A percentile compares a stretch with the other conserved stretches of the same genome.
phyloP scores from a whole-genome alignment of 768 basidiomycete genomes.

The Coprinopsis sp. region DNA sequence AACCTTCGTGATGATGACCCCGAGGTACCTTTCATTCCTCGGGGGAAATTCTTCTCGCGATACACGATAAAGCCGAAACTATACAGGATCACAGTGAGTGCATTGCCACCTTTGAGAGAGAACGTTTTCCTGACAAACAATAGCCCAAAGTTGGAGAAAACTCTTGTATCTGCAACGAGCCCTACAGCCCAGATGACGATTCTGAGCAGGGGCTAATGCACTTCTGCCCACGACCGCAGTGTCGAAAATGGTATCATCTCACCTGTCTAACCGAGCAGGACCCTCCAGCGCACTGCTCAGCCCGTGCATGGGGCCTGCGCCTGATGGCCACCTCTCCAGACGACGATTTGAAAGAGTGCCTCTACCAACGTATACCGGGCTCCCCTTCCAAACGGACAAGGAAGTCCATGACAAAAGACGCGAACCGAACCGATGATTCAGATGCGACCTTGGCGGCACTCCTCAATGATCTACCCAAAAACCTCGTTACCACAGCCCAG shows the following conservation, averaged over 20 bases:
- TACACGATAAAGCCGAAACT: slow-evolving; percentile 36
- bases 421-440: background rate
- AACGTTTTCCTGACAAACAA: background rate
- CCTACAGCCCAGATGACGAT: slow-evolving; percentile 41
- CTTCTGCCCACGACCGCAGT: slow-evolving; percentile 51
- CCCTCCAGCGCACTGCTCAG: background rate
- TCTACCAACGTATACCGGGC: background rate
- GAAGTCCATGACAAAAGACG: background rate
- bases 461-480: slow-evolving; percentile 1
- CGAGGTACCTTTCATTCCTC: slow-evolving; percentile 35
- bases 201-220: slow-evolving; percentile 36
- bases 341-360: background rate
- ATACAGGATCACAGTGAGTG: slow-evolving; percentile 32
- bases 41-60: slow-evolving; percentile 42
- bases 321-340: background rate
- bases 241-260: slow-evolving; percentile 45
- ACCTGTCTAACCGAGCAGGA: slow-evolving; percentile 31
- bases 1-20: slow-evolving; percentile 34
- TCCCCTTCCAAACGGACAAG: background rate
- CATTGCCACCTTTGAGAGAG: background rate
- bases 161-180: slow-evolving; percentile 42
- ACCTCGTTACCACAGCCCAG: slow-evolving; percentile 39
- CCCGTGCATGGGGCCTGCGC: background rate
- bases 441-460: background rate
- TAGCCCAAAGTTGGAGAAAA: slow-evolving; percentile 38